Base-by-base conservation (phyloP, 202 grass and related monocot species). In the Bolboschoenoplectus hybrid region DNA sequence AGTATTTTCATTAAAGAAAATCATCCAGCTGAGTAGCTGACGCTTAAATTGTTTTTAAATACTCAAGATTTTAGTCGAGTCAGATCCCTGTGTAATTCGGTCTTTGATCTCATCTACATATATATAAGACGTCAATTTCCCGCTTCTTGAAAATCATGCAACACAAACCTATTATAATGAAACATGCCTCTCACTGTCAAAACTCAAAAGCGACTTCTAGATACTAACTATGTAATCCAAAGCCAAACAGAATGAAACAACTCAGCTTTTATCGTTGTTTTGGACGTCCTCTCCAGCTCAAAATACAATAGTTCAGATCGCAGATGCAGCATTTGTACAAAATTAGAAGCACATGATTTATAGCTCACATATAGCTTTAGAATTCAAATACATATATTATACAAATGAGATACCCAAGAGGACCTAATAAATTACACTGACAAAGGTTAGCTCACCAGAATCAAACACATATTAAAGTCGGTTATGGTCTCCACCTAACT, bases 371-470 rank as follows among this genome's bases (percentile, higher is more conserved):
- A 60, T 7, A 58, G 43, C 53, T 60, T n/a, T 41, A 61, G 17
- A 80, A 61, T 80, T 80, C 8, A 61, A 10, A 80, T 20, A 58
- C 36, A 80, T 60, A 58, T 39, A 52, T 75, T 38, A 43, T 57
- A 80, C 52, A 57, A 43, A 43, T n/a, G 5, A 77, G 20, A 77
- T 39, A 80, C 53, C 74, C 53, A 60, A 60, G 41, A 80, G 36
- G 38, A 80, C 53, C 75, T 80, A 80, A 80, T 60, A 84, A 69
- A 84, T 69, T 84, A 84, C 44, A 71, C 49, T 71, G 58, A 70
- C 17, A 70, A 41, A 84, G 63, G 51, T 68, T 52, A 68, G 34
- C 26, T 26, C 26, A 13, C n/a, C 63, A 66, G 16, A 56, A 86
- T 66, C 19, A 80, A 66, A 86, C 55, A 55, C 26, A 67, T 67